Evolutionary conservation across 768 basidiomycete species (phyloP), one percentile per base, ranked within the genome.

Genomic region (Pholiota microspora): DNA sequence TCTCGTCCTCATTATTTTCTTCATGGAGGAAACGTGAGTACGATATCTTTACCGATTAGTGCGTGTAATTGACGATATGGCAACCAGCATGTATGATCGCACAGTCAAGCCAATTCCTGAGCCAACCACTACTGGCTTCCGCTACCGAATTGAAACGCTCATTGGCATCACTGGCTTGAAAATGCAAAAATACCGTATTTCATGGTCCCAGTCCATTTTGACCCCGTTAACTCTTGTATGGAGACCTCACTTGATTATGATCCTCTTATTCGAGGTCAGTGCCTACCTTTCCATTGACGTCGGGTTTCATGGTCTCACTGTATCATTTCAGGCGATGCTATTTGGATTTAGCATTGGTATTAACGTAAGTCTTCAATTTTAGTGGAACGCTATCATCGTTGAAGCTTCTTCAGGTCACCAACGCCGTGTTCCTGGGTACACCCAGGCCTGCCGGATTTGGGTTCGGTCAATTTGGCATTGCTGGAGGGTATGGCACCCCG

Each of bases 281-380:
- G 7, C 7, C 54, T 48, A 42, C 15, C 2, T 15, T 4, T 28
- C n/a, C n/a, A 15, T 15, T 38, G 51, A 2, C 34, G 1, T 27
- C n/a, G n/a, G 2, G 27, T 4, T 24, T 40, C 23, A 9, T 21
- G 7, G n/a, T 42, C 45, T 12, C 28, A 36, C 44, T 7, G 3
- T 9, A 24, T 40, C 80, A 3, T 7, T 10, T 7, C n/a, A 63
- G 79, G 82, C 76, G 5, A 62, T 81, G 45, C 63, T 83, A 0
- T 88, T 88, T 62, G 86, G 86, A 0, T 86, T 86, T 64, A 68
- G 76, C 13, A 85, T 85, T 50, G 84, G 85, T 29, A 81, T 84
- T 48, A 85, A 84, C 59, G 81, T 81, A 46, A 40, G 74, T 51
- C 10, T 7, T n/a, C n/a, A n/a, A n/a, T n/a, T n/a, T n/a, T n/a